Evolutionary conservation across 139 green algal genomes (phyloP).

Genomic region (Asterochloris erici): DNA sequence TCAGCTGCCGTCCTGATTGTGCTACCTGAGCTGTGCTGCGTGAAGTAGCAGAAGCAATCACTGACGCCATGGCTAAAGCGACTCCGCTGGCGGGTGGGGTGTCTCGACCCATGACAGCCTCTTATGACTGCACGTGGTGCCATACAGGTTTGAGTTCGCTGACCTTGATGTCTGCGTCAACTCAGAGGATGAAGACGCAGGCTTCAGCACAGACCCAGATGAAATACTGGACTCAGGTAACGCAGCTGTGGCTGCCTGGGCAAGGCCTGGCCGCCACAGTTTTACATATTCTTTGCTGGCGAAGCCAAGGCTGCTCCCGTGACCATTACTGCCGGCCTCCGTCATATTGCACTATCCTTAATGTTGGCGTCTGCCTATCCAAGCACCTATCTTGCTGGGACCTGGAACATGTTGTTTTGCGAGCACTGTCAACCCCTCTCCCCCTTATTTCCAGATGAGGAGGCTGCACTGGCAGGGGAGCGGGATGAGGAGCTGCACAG

Average conservation of each 20-base stretch:
- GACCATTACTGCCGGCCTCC: neutral
- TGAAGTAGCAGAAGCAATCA: no score
- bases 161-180: constrained; percentile 38
- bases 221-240: constrained; percentile 36
- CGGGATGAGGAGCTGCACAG: constrained; percentile 42
- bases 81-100: no score
- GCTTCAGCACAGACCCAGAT: constrained; percentile 37
- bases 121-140: no score
- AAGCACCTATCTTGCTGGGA: no score
- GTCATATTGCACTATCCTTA: neutral
- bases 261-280: neutral
- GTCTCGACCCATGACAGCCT: no score
- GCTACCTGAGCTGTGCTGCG: no score
- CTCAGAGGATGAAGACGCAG: constrained; percentile 25
- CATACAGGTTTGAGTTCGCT: constrained; percentile 41
- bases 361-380: neutral
- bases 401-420: no score
- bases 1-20: no score
- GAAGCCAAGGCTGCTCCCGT: no score
- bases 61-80: no score
- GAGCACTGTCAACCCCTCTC: neutral
- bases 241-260: no score
- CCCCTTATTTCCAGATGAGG: neutral
- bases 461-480: neutral
- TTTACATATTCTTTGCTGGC: neutral